These are phyloP conservation scores for Petunia axillaris DNA, from an alignment of 257 asterid genomes.

Conservation along the genomic window DNA sequence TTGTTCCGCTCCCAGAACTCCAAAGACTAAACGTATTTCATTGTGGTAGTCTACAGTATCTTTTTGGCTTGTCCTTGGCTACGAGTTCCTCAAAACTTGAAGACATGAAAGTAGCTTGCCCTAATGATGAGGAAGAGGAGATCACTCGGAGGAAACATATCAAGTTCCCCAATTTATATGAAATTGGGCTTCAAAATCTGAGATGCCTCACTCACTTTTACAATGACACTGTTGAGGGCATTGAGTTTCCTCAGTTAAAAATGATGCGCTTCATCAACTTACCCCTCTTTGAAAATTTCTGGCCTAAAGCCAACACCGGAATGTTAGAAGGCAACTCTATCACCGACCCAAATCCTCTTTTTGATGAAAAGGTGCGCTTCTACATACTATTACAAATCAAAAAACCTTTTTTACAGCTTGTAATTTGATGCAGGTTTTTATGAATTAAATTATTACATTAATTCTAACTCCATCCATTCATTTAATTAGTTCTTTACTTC, in stretches of 20 bases:
- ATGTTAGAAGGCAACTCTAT: too few species aligned
- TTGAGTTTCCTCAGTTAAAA: neutral
- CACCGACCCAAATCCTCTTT: neutral
- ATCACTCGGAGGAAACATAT: neutral
- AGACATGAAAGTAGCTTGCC: neutral
- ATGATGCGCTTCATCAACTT: neutral
- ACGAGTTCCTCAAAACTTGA: neutral
- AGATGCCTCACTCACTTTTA: neutral
- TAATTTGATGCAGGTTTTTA: too few species aligned
- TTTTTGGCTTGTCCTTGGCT: neutral
- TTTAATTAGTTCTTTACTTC: too few species aligned
- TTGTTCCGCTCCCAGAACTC: neutral
- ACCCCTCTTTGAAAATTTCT: neutral
- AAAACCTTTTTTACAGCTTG: neutral
- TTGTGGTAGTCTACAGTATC: neutral
- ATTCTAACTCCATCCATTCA: neutral
- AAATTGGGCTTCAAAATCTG: neutral
- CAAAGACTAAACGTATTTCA: neutral
- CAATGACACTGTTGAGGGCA: neutral
- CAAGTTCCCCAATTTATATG: constrained; percentile 8
- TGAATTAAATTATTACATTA: neutral
- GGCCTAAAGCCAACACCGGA: neutral
- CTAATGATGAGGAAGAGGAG: neutral
- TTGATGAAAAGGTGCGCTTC: neutral
- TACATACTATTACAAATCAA: neutral